phyloP scores from a whole-genome alignment of 768 basidiomycete species.

The Cytidiella melzeri region DNA sequence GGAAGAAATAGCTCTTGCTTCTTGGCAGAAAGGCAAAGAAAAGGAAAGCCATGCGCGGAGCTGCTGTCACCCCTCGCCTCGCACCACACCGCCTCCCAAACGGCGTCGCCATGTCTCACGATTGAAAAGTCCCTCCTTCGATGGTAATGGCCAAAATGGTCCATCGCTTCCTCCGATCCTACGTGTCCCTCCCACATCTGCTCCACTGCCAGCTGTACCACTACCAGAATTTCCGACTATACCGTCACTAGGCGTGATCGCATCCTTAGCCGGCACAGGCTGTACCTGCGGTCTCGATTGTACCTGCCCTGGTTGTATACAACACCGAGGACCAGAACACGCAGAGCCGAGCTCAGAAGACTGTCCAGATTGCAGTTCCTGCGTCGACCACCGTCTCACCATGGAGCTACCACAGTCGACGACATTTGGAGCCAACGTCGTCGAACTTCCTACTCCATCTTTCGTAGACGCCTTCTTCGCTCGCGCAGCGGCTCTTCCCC shows the following conservation, averaged over 20 bases:
- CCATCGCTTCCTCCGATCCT: slow-evolving; percentile 11
- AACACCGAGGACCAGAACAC: slow-evolving; percentile 55
- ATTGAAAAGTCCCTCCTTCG: background rate
- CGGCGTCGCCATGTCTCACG: slow-evolving; percentile 1
- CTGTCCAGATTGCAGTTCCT: slow-evolving; percentile 51
- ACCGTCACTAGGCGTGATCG: slow-evolving; percentile 53
- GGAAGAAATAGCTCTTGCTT: background rate
- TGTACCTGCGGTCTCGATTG: slow-evolving; percentile 69
- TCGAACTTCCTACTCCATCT: background rate
- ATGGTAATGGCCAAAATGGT: background rate
- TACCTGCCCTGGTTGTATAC: slow-evolving; percentile 65
- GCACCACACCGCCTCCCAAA: slow-evolving; percentile 1
- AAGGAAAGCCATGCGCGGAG: background rate
- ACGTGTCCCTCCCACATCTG: background rate
- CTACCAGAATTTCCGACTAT: slow-evolving; percentile 48
- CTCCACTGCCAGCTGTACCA: background rate
- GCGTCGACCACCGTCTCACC: slow-evolving; percentile 48
- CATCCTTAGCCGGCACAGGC: slow-evolving; percentile 57
- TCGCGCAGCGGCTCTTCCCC: slow-evolving; percentile 66
- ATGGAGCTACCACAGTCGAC: slow-evolving; percentile 30
- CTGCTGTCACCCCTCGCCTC: slow-evolving; percentile 1
- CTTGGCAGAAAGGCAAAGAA: slow-evolving; percentile 2
- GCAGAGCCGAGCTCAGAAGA: slow-evolving; percentile 31
- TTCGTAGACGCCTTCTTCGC: slow-evolving; percentile 63
- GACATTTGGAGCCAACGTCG: slow-evolving; percentile 5